These are phyloP conservation scores for Microthlaspi erraticum DNA, from an alignment of 345 rosid genomes.

Conservation along the genomic window DNA sequence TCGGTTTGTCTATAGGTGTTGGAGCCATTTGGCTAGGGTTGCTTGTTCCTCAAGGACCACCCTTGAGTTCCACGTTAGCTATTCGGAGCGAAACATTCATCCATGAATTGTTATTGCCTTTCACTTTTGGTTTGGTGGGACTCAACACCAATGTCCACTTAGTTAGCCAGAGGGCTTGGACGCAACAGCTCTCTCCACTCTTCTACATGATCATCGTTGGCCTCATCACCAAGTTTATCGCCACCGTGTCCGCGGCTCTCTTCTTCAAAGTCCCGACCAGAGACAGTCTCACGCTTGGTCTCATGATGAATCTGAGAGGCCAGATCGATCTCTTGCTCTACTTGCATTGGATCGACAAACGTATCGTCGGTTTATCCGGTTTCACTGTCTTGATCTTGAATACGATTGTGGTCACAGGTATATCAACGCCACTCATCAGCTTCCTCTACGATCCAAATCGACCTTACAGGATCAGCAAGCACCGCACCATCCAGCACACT, in stretches of 20 bases:
- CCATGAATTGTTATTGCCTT: conserved; percentile 65
- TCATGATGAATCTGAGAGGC: conserved; percentile 72
- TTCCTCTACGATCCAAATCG: conserved; percentile 70
- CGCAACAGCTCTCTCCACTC: conserved; percentile 48
- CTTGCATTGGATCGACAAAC: conserved; percentile 70
- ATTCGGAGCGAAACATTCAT: conserved; percentile 62
- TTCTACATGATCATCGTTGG: conserved; percentile 49
- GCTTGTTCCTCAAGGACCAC: conserved; percentile 71
- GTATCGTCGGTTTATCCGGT: conserved; percentile 41
- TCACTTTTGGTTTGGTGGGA: conserved; percentile 60
- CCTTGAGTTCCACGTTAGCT: conserved; percentile 58
- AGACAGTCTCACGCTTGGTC: conserved; percentile 63
- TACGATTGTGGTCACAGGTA: conserved; percentile 42
- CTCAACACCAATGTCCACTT: conserved; percentile 51
- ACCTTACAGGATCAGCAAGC: conserved; percentile 69
- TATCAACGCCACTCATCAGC: conserved; percentile 55
- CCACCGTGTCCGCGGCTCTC: conserved; percentile 42
- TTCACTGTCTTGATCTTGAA: conserved; percentile 57
- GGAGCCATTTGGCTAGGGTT: conserved; percentile 73
- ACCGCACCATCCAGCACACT: conserved; percentile 79
- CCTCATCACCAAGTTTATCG: conserved; percentile 48
- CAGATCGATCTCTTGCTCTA: conserved; percentile 59
- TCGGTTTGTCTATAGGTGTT: conserved; percentile 62
- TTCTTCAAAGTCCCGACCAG: conserved; percentile 48
- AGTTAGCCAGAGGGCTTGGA: conserved; percentile 51